Percentiles rank a stretch among this genome's conserved stretches.
phyloP scores from a whole-genome alignment of 768 basidiomycete genomes.

The Phaeolepiota aurea region DNA sequence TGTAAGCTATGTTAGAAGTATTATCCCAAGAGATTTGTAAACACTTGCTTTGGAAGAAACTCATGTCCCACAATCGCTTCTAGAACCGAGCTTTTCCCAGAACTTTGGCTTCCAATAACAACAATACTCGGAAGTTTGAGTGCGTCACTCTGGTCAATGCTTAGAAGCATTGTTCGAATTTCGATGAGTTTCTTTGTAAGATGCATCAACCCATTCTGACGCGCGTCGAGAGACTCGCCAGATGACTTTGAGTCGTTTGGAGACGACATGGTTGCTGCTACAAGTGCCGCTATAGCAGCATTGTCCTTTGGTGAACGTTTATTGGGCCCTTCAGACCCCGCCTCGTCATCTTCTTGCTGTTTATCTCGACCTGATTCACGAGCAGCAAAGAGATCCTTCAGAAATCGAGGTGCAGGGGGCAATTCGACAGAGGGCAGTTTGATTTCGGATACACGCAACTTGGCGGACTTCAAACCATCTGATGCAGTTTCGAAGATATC shows the following conservation, averaged over 20 bases:
- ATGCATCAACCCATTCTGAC: conserved; percentile 84
- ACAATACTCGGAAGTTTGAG: conserved; percentile 96
- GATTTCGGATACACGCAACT: conserved; percentile 50
- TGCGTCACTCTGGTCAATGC: conserved; percentile 92
- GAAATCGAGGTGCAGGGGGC: conserved; percentile 55
- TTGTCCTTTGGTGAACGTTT: conserved; percentile 48
- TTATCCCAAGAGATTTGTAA: conserved; percentile 3
- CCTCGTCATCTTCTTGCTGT: conserved; percentile 21
- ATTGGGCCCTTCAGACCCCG: conserved; percentile 22
- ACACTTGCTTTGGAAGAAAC: conserved; percentile 90
- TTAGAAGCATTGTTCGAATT: conserved; percentile 88
- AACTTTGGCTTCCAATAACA: conserved; percentile 97
- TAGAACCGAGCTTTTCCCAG: conserved; percentile 95
- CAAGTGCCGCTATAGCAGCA: conserved; percentile 61
- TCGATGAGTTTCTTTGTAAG: conserved; percentile 94
- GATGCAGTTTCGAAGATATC: conserved; percentile 68
- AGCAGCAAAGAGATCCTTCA: conserved; percentile 53
- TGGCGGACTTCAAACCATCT: conserved; percentile 53
- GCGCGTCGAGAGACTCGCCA: conserved; percentile 31
- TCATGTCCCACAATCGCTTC: conserved; percentile 98
- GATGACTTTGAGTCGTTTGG: conserved; percentile 52
- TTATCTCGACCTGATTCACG: conserved; percentile 22
- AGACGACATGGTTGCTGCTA: conserved; percentile 73
- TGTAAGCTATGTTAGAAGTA: conserved; percentile 20
- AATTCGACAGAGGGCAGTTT: conserved; percentile 46